Percentiles rank a stretch among this genome's conserved stretches.
Evolutionary conservation across 2,329 filamentous ascomycete species (phyloP).

Genomic region (Pseudonectria buxi): DNA sequence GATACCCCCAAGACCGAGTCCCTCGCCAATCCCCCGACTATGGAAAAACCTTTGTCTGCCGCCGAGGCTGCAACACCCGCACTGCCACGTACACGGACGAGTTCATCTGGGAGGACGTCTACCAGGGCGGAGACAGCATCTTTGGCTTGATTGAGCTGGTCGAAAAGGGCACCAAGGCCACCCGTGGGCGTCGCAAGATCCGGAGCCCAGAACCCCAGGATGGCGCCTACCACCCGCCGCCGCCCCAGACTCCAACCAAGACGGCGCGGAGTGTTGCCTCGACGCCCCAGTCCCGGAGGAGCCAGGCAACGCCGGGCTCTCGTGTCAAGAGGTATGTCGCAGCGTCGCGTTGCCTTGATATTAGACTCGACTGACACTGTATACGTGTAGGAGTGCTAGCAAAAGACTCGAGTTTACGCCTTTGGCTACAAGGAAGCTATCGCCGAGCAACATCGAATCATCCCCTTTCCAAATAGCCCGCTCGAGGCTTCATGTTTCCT

Average conservation of each 20-base stretch:
- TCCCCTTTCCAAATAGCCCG: slow-evolving; percentile 91
- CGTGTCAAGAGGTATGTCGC: slow-evolving; percentile 24
- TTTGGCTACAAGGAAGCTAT: slow-evolving; percentile 78
- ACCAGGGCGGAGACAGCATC: slow-evolving; percentile 58
- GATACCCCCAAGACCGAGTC: slow-evolving; percentile 69
- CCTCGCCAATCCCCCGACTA: slow-evolving; percentile 66
- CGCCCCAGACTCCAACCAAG: slow-evolving; percentile 33
- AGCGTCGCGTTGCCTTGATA: not conserved
- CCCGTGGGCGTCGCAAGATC: slow-evolving; percentile 29
- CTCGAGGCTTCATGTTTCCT: slow-evolving; percentile 84
- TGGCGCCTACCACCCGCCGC: slow-evolving; percentile 25
- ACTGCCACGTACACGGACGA: slow-evolving; percentile 89
- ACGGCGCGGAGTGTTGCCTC: slow-evolving; percentile 20
- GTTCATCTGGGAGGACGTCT: slow-evolving; percentile 85
- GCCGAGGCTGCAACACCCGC: slow-evolving; percentile 79
- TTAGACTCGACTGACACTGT: slow-evolving; percentile 22
- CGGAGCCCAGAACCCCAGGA: slow-evolving; percentile 28
- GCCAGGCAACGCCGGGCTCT: slow-evolving; percentile 26
- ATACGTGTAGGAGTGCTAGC: slow-evolving; percentile 41
- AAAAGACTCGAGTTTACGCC: slow-evolving; percentile 94
- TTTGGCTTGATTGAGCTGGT: slow-evolving; percentile 60
- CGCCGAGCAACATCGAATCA: slow-evolving; percentile 64
- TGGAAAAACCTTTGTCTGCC: slow-evolving; percentile 84
- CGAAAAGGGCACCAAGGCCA: slow-evolving; percentile 65
- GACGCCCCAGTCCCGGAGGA: slow-evolving; percentile 26